These are phyloP conservation scores for Xylaria sp. DNA, from an alignment of 2,329 filamentous ascomycete species.

Conservation along the genomic window DNA sequence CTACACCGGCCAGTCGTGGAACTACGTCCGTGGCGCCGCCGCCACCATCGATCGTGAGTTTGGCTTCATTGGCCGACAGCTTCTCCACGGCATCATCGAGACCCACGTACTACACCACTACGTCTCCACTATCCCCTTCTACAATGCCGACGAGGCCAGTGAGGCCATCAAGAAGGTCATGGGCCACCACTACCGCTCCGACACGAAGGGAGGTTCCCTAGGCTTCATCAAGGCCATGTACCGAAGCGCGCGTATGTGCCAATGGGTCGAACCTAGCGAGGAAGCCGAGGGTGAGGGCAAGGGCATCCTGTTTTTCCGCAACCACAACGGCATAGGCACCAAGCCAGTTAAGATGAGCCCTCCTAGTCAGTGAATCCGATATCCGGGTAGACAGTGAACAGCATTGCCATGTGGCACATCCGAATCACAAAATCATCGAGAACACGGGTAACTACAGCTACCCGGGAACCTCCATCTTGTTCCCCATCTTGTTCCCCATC, in stretches of 20 bases:
- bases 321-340: conserved; percentile 86
- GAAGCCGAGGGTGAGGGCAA: conserved; percentile 83
- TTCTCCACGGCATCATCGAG: conserved; percentile 96
- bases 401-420: not conserved
- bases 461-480: not conserved
- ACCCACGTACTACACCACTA: conserved; percentile 99
- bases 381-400: not conserved
- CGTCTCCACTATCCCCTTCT: conserved; percentile 94
- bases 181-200: conserved; percentile 92
- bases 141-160: conserved; percentile 92
- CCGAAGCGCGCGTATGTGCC: conserved; percentile 85
- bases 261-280: conserved; percentile 95
- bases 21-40: conserved; percentile 90
- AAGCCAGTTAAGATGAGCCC: conserved; percentile 52
- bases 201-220: conserved; percentile 77
- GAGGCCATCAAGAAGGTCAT: conserved; percentile 96
- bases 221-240: conserved; percentile 90
- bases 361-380: conserved; percentile 24
- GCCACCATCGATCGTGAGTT: conserved; percentile 98
- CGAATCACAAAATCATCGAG: not conserved
- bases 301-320: conserved; percentile 93
- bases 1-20: conserved; percentile 89
- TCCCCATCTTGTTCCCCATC: not conserved
- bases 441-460: not conserved
- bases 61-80: conserved; percentile 89